These are phyloP conservation scores for Aureobasidium sp. DNA, from an alignment of 2,329 filamentous ascomycete genomes.

Conservation along the genomic window DNA sequence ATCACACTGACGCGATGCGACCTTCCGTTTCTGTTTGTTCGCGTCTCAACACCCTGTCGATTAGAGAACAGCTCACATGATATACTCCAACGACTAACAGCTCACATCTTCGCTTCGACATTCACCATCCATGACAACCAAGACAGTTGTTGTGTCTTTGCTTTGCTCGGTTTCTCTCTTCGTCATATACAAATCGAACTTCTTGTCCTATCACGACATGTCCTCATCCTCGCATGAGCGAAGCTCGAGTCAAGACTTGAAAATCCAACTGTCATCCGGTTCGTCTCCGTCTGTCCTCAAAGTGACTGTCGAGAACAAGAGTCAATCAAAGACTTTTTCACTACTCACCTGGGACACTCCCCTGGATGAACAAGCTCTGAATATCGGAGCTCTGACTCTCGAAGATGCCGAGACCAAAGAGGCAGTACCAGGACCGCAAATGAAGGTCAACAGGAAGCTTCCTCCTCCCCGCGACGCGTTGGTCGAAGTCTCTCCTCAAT, in stretches of 20 bases:
- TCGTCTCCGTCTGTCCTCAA: conserved; percentile 18
- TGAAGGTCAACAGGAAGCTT: conserved; percentile 29
- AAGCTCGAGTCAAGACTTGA: neutral
- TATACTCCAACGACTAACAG: neutral
- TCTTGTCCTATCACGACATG: neutral
- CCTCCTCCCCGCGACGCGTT: conserved; percentile 29
- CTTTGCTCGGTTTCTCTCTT: neutral
- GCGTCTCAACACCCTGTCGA: neutral
- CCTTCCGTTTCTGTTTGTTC: neutral
- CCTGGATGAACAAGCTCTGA: conserved; percentile 29
- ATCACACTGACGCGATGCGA: neutral
- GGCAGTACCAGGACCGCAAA: conserved; percentile 21
- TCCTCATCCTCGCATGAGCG: neutral
- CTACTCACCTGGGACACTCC: conserved; percentile 33
- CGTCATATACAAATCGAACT: neutral
- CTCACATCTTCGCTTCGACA: neutral
- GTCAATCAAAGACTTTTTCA: conserved; percentile 25
- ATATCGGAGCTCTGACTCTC: conserved; percentile 30
- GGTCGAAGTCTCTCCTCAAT: conserved; percentile 27
- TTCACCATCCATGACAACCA: neutral
- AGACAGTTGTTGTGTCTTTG: neutral
- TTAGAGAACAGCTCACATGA: neutral
- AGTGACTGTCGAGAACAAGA: conserved; percentile 29
- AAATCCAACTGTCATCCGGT: neutral
- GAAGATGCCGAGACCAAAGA: conserved; percentile 21